Evolutionary conservation across 163 green algal genomes (phyloP).

Genomic region (Prototheca wickerhamii): DNA sequence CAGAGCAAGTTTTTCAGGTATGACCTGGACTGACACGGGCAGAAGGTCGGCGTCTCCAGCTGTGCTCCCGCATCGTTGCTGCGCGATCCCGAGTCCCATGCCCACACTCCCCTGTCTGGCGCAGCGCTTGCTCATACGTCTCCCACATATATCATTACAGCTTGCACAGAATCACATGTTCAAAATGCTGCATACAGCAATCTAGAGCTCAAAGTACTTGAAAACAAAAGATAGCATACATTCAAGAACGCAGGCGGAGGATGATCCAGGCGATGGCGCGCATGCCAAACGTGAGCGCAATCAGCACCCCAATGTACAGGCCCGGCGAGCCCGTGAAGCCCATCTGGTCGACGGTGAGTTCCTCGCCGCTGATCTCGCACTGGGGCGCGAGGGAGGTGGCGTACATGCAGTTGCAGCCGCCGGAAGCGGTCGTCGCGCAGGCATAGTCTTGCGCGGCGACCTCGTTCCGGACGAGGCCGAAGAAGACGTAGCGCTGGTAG

Average conservation of each 20-base stretch:
- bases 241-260: neutral
- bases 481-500: conserved; percentile 6
- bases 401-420: conserved; percentile 6
- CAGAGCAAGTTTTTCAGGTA: too few species aligned
- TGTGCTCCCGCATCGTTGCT: too few species aligned
- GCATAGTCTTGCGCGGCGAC: conserved; percentile 1
- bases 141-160: too few species aligned
- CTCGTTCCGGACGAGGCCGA: neutral
- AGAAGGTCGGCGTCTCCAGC: too few species aligned
- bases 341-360: neutral
- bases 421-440: neutral
- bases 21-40: too few species aligned
- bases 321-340: neutral
- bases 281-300: neutral
- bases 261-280: neutral
- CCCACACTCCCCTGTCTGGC: too few species aligned
- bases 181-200: too few species aligned
- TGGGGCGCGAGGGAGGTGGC: neutral
- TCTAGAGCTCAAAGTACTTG: too few species aligned
- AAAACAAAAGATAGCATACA: neutral
- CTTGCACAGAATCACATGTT: too few species aligned
- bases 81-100: too few species aligned
- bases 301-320: conserved; percentile 1
- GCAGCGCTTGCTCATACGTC: too few species aligned
- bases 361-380: neutral